phyloP scores from a whole-genome alignment of 768 basidiomycete genomes.

The Rossbeevera mucosa region DNA sequence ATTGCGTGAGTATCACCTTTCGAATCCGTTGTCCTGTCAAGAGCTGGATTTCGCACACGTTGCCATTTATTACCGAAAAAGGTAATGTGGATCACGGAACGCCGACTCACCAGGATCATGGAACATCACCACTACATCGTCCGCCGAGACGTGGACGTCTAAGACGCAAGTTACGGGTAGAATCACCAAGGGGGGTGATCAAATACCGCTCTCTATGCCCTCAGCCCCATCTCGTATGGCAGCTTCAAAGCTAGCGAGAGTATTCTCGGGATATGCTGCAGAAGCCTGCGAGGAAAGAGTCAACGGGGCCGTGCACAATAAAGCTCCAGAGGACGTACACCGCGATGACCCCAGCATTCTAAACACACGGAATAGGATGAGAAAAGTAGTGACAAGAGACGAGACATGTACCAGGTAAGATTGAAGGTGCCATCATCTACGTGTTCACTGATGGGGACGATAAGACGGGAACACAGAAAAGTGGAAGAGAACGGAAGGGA shows the following conservation, averaged over 20 bases:
- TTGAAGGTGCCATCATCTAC: slow-evolving; percentile 19
- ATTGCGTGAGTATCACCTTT: slow-evolving; percentile 39
- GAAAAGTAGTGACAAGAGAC: background rate
- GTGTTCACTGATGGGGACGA: slow-evolving; percentile 4
- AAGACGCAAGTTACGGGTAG: slow-evolving; percentile 50
- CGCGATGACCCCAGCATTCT: slow-evolving; percentile 83
- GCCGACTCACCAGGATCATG: slow-evolving; percentile 76
- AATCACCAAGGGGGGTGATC: slow-evolving; percentile 29
- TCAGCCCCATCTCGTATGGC: slow-evolving; percentile 95
- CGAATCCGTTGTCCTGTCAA: slow-evolving; percentile 80
- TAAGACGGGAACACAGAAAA: background rate
- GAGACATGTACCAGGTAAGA: slow-evolving; percentile 25
- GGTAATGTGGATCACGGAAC: slow-evolving; percentile 16
- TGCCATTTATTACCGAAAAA: slow-evolving; percentile 20
- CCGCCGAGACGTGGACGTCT: slow-evolving; percentile 94
- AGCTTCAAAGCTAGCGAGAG: slow-evolving; percentile 89
- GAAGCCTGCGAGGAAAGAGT: slow-evolving; percentile 60
- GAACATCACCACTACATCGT: slow-evolving; percentile 90
- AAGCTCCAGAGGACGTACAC: slow-evolving; percentile 45
- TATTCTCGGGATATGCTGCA: slow-evolving; percentile 87
- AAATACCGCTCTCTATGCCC: slow-evolving; percentile 96
- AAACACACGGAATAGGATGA: background rate
- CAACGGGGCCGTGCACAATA: background rate
- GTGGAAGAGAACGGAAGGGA: background rate
- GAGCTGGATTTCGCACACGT: slow-evolving; percentile 37